Base-by-base conservation (phyloP, 495 filamentous ascomycete genomes). In the Hypoxylon fragiforme region DNA sequence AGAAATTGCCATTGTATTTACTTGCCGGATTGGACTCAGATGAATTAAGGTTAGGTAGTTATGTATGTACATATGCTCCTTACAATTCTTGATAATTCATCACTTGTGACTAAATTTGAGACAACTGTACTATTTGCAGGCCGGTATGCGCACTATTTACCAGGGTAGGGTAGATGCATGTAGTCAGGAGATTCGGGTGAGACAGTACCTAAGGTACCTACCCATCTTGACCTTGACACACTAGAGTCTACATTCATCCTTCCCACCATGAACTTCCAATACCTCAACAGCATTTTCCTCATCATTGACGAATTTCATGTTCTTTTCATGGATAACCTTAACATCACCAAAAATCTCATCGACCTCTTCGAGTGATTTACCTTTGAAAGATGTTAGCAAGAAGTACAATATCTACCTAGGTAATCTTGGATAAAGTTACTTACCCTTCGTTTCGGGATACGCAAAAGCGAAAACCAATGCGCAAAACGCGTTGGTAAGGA, bases 361-460 rank as follows among this genome's bases (percentile, higher is more conserved):
- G 5, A 81, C 77, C 50, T 80, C 72, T 55, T 84, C 81, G 7
- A 84, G 69, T 1, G 77, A 77, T 60, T 71, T 73, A 5, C 68
- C 67, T 67, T 32, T n/a, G n/a, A 1, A 31, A 28, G 2, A 9
- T 41, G 21, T 57, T 18, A 60, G 43, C 36, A 39, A 34, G 7
- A 7, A 34, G n/a, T 28, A 9, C 9, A 4, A 28, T 28, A 9
- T 9, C 5, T 28, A 9, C 24, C n/a, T n/a, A n/a, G n/a, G n/a
- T n/a, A n/a, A 28, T 9, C 5, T 28, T 9, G 4, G 1, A 16
- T 22, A 22, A 12, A 15, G 7, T 18, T 32, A 20, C 43, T 39
- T 30, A 70, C 74, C 77, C 54, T 64, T 75, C 7, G 81, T 82
- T 58, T 82, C 80, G 0, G 80, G 79, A 56, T 77, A 82, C 21